Percentiles rank a stretch among this genome's conserved stretches.
These are phyloP conservation scores for Phytophthora nicotianae DNA, from an alignment of 352 stramenopile species.

Conservation along the genomic window DNA sequence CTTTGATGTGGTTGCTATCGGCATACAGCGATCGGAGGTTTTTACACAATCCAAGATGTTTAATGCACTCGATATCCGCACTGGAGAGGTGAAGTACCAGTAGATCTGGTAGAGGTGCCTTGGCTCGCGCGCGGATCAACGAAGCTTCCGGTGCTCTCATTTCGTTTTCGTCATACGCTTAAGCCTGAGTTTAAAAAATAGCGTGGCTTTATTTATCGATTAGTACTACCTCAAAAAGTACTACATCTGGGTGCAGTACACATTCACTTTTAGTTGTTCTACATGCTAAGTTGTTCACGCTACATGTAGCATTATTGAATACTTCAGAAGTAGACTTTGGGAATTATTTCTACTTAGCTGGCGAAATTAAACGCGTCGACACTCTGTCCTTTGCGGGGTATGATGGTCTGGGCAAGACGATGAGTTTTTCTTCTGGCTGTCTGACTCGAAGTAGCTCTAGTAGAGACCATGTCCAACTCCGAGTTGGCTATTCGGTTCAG, in stretches of 20 bases:
- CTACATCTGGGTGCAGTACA: no score
- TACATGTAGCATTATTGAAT: no score
- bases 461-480: conserved; percentile 36
- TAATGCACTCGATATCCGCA: conserved; percentile 56
- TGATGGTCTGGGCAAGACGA: conserved; percentile 37
- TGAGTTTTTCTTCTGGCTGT: conserved; percentile 37
- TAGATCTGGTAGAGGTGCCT: conserved; percentile 49
- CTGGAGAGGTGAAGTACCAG: conserved; percentile 59
- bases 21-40: conserved; percentile 58
- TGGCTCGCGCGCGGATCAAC: conserved; percentile 61
- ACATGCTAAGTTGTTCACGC: no score
- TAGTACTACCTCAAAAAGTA: neutral
- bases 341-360: conserved; percentile 5
- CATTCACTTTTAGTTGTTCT: no score
- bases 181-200: conserved; percentile 8
- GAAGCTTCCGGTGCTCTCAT: conserved; percentile 52
- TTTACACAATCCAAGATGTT: conserved; percentile 49
- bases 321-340: neutral
- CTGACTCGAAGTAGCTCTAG: conserved; percentile 17
- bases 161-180: conserved; percentile 6
- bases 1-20: conserved; percentile 51
- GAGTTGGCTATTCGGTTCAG: conserved; percentile 39
- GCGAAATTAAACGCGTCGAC: conserved; percentile 48
- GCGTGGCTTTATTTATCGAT: conserved; percentile 21
- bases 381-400: conserved; percentile 40